A percentile compares a stretch with the other conserved stretches of the same genome.
Conservation (phyloP, 805 yeast species). For the Pichia manshurica region DNA sequence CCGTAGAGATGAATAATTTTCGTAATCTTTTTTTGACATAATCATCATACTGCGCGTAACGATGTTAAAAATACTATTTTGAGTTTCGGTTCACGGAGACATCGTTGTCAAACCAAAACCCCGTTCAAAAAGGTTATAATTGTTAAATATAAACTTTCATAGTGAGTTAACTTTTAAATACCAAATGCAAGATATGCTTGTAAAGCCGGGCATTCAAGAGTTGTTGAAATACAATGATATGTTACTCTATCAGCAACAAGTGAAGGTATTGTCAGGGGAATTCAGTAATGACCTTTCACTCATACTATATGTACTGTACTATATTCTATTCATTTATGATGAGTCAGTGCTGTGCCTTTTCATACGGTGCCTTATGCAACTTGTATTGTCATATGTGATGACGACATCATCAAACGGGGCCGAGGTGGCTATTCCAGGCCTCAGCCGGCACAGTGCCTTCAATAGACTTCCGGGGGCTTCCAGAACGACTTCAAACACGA, state of each 20-base stretch:
- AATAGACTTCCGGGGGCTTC: not conserved
- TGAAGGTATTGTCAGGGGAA: not conserved
- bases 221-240: slow-evolving; percentile 2
- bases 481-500: not conserved
- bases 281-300: slow-evolving; percentile 5
- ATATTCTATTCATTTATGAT: slow-evolving; percentile 11
- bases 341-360: slow-evolving; percentile 10
- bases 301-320: slow-evolving; percentile 6
- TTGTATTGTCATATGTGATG: slow-evolving; percentile 4
- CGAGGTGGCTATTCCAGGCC: slow-evolving; percentile 2
- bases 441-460: not conserved
- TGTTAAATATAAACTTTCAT: too few relatives aligned
- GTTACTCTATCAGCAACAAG: slow-evolving; percentile 1
- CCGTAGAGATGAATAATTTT: too few relatives aligned
- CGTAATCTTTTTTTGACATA: too few relatives aligned
- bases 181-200: slow-evolving; percentile 3
- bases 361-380: slow-evolving; percentile 5
- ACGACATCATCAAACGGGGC: not conserved
- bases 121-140: too few relatives aligned
- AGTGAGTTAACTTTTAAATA: too few relatives aligned
- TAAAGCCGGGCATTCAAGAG: slow-evolving; percentile 3
- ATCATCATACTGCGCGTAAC: too few relatives aligned
- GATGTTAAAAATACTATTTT: too few relatives aligned
- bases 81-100: too few relatives aligned
- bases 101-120: too few relatives aligned